Base-by-base conservation (phyloP, 495 filamentous ascomycete species). In the Aspergillus bertholletiae region DNA sequence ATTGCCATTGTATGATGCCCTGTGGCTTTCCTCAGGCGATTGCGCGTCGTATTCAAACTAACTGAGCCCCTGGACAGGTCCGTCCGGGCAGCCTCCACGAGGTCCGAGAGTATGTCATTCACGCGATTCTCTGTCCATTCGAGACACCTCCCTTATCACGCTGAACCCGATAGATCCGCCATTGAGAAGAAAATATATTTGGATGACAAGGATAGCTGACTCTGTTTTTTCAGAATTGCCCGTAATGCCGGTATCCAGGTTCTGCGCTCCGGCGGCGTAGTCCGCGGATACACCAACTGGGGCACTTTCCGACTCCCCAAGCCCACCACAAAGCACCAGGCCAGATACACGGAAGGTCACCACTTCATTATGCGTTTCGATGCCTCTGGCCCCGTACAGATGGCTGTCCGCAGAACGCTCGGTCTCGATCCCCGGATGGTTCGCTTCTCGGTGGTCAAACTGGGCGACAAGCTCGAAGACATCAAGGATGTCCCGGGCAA, bases 281-380 rank as follows among this genome's bases (percentile, higher is more conserved):
- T 98, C 66, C 93, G 94, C 56, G 90, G 90, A 65, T 80, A 90
- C 63, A 87, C 85, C 51, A 97, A 98, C 79, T 98, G 94, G 94
- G 95, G 95, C 63, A 77, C 84, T 55, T 96, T 92, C 75, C 73
- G 84, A 11, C 84, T 98, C 15, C 94, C 94, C 27, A 85, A 82
- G 57, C 76, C 84, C 56, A 81, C 83, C 50, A 85, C 79, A 57
- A 84, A 84, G 66, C 87, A 93, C 72, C 90, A 96, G 73, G 81
- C 85, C 53, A 80, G 80, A 51, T 87, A 97, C 77, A 82, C 81
- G 50, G 78, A 80, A 32, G 94, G 95, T 28, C 92, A 97, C 72
- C 96, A 97, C 78, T 98, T 98, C 77, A 85, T 96, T 65, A 89
- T 98, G 90, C 89, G 94, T 56, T 98, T 95, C 75, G 94, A 98